phyloP scores from a whole-genome alignment of 164 flowering plant species.

The Umbellularia californica region DNA sequence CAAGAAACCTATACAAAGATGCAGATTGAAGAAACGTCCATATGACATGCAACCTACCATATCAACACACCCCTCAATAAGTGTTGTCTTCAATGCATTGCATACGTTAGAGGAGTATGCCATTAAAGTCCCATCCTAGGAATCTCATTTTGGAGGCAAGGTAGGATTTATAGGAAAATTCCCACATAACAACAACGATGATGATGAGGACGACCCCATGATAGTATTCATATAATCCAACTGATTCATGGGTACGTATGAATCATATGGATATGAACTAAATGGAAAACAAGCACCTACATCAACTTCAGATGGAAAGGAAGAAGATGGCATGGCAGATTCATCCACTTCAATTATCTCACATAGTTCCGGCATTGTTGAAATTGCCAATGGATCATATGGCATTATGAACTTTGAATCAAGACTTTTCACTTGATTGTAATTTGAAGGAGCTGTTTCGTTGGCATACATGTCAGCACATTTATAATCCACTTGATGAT shows the following conservation, averaged over 20 bases:
- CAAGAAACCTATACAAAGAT: background rate
- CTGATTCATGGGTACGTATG: slow-evolving; percentile 13
- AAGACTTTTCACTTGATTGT: no score
- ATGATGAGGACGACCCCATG: slow-evolving; percentile 19
- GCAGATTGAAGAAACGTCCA: background rate
- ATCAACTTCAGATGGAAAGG: slow-evolving; percentile 18
- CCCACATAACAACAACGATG: slow-evolving; percentile 22
- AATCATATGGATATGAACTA: slow-evolving; percentile 12
- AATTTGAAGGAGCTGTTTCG: background rate
- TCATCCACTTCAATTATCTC: slow-evolving; percentile 23
- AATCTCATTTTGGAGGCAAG: slow-evolving; percentile 27
- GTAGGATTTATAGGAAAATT: slow-evolving; percentile 33
- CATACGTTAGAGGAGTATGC: background rate
- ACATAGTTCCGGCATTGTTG: slow-evolving; percentile 22
- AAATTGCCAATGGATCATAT: slow-evolving; percentile 9
- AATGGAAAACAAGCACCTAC: slow-evolving; percentile 16
- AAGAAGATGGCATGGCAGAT: slow-evolving; percentile 18
- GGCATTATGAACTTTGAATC: slow-evolving; percentile 1
- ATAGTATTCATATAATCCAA: slow-evolving; percentile 30
- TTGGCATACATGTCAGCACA: background rate
- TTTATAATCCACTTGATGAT: slow-evolving; percentile 2
- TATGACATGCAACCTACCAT: background rate
- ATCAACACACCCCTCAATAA: background rate
- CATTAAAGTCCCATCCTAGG: background rate
- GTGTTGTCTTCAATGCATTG: background rate